Evolutionary conservation across 2,329 filamentous ascomycete genomes (phyloP), one percentile per base, ranked within the genome.

Genomic region (Monosporascus sp.): DNA sequence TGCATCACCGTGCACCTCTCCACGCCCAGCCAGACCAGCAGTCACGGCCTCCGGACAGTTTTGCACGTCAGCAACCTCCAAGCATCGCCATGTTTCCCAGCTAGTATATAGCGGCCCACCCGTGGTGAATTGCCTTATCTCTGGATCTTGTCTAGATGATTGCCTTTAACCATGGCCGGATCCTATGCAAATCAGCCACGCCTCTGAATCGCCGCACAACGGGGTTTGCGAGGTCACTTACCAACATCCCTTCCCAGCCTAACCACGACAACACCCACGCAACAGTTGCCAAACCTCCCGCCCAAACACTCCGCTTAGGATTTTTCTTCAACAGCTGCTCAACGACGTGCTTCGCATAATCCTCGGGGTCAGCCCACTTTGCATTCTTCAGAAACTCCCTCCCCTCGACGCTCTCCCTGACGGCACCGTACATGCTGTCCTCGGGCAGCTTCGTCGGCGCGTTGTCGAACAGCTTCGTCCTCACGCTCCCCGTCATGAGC

Each of bases 181-280:
- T 65, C 63, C 62, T 64, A n/a, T 8, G 20, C 31, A 5, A 7
- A 18, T 62, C 40, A 61, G 48, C 49, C 37, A 24, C n/a, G 47
- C 5, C n/a, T 2, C 20, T 11, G 15, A 14, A 20, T 35, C 17
- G 7, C 28, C 22, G 26, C n/a, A 7, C n/a, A 14, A 47, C 28
- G 31, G 22, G 8, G 22, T 3, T 50, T 43, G 20, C 17, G 24
- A 20, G 18, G 3, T 18, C 22, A 65, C 63, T 62, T 50, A 68
- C 66, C 48, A 68, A 26, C 57, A 68, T 65, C 0, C 67, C 65
- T 17, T 65, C 65, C 64, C 66, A 69, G 2, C 65, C 65, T 5
- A 71, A 58, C 58, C 59, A 63, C 2, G 55, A 57, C 14, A 70
- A 17, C 26, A 68, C 44, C 58, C 64, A 67, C 3, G 63, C 64